A percentile compares a stretch with the other conserved stretches of the same genome.
Evolutionary conservation across 176 grass and related monocot species (phyloP).

Genomic region (Tillandsia fasciculata): DNA sequence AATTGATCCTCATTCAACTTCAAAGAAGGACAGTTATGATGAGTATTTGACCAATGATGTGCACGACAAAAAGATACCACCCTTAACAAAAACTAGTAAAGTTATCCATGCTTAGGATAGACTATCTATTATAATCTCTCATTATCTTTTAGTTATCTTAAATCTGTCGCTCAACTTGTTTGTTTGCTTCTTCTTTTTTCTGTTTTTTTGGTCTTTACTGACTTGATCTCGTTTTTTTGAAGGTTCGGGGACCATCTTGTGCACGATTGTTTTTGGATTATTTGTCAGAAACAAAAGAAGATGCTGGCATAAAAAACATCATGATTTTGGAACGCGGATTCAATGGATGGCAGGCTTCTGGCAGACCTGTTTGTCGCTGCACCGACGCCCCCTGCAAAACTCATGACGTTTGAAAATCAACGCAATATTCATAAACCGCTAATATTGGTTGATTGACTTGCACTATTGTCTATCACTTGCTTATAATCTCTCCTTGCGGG

Average conservation of each 20-base stretch:
- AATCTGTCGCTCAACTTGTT: neutral
- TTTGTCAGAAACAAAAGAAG: slow-evolving; percentile 44
- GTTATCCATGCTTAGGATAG: too few relatives aligned
- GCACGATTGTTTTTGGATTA: slow-evolving; percentile 56
- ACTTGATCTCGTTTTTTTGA: neutral
- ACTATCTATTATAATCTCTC: too few relatives aligned
- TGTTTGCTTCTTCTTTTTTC: neutral
- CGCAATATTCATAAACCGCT: too few relatives aligned
- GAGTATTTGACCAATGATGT: too few relatives aligned
- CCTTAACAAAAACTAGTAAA: too few relatives aligned
- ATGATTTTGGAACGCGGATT: slow-evolving; percentile 75
- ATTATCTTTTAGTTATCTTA: neutral
- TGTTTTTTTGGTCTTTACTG: neutral
- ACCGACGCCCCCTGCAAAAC: slow-evolving; percentile 56
- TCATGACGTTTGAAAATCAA: slow-evolving; percentile 24
- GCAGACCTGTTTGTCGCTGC: slow-evolving; percentile 62
- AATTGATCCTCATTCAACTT: too few relatives aligned
- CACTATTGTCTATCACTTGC: too few relatives aligned
- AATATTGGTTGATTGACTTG: too few relatives aligned
- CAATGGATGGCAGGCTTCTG: slow-evolving; percentile 68
- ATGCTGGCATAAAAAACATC: slow-evolving; percentile 39
- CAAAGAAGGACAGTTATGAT: too few relatives aligned
- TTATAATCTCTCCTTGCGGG: too few relatives aligned
- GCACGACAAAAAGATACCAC: too few relatives aligned
- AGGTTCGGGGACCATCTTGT: slow-evolving; percentile 76